phyloP scores from a whole-genome alignment of 768 basidiomycete genomes.

The Lentinus brumalis region DNA sequence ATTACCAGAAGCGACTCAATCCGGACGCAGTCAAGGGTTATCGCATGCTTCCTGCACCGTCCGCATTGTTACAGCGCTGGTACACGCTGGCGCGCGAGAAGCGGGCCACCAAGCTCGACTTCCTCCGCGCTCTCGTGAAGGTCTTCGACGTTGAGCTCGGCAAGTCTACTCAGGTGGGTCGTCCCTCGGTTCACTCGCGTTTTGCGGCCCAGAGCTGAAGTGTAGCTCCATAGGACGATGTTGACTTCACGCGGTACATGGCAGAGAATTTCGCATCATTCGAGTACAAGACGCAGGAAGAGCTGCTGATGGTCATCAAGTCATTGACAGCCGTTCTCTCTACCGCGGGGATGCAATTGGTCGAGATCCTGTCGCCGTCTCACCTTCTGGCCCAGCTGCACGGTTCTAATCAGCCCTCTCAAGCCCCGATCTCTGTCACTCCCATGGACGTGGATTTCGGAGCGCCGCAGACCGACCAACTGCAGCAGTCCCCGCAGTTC shows the following conservation, averaged over 20 bases:
- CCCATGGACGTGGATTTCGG: slow-evolving; percentile 7
- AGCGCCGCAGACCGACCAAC: neutral
- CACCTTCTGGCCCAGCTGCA: slow-evolving; percentile 68
- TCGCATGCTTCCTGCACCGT: slow-evolving; percentile 60
- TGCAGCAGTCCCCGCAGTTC: neutral
- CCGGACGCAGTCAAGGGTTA: slow-evolving; percentile 63
- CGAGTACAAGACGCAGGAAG: slow-evolving; percentile 96
- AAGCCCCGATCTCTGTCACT: neutral
- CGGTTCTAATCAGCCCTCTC: slow-evolving; percentile 20
- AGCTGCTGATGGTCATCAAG: slow-evolving; percentile 84
- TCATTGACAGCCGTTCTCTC: slow-evolving; percentile 75
- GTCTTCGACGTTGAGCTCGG: slow-evolving; percentile 75
- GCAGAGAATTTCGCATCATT: slow-evolving; percentile 91
- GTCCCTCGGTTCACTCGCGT: neutral
- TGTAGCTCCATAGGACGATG: slow-evolving; percentile 58
- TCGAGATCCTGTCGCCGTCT: slow-evolving; percentile 71
- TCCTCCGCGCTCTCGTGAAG: slow-evolving; percentile 79
- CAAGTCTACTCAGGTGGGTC: slow-evolving; percentile 57
- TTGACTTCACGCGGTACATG: slow-evolving; percentile 89
- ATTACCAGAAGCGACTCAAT: slow-evolving; percentile 71
- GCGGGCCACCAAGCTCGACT: slow-evolving; percentile 81
- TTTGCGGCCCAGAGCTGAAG: neutral
- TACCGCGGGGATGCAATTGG: slow-evolving; percentile 78
- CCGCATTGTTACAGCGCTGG: slow-evolving; percentile 86
- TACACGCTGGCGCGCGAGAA: slow-evolving; percentile 92